Conservation (phyloP, 306 rosid genomes). For the Casuarina cunninghamiana region DNA sequence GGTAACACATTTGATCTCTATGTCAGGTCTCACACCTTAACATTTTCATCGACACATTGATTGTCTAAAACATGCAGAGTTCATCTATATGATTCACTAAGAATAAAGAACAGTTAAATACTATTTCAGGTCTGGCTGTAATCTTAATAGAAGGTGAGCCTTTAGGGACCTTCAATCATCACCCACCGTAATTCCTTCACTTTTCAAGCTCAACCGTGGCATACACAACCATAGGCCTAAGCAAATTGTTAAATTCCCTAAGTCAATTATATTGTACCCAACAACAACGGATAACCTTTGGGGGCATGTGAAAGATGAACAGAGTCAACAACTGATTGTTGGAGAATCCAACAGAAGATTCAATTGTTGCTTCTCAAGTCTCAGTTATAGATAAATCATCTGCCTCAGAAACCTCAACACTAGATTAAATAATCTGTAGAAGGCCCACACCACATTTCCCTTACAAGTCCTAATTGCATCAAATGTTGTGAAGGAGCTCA, state of each 20-base stretch:
- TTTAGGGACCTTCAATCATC: background rate
- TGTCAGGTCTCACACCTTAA: background rate
- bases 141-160: background rate
- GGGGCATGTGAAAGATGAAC: background rate
- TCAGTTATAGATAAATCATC: background rate
- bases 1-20: background rate
- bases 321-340: background rate
- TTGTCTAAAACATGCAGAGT: background rate
- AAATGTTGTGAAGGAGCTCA: background rate
- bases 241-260: background rate
- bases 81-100: background rate
- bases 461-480: background rate
- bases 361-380: background rate
- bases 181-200: background rate
- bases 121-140: background rate
- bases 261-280: background rate
- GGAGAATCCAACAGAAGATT: background rate
- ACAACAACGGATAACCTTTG: background rate
- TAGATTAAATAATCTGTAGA: background rate
- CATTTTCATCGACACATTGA: background rate
- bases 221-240: background rate
- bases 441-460: background rate
- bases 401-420: background rate
- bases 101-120: background rate
- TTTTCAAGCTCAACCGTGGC: background rate